These are phyloP conservation scores for Moricandia arvensis DNA, from an alignment of 345 rosid genomes.

Conservation along the genomic window DNA sequence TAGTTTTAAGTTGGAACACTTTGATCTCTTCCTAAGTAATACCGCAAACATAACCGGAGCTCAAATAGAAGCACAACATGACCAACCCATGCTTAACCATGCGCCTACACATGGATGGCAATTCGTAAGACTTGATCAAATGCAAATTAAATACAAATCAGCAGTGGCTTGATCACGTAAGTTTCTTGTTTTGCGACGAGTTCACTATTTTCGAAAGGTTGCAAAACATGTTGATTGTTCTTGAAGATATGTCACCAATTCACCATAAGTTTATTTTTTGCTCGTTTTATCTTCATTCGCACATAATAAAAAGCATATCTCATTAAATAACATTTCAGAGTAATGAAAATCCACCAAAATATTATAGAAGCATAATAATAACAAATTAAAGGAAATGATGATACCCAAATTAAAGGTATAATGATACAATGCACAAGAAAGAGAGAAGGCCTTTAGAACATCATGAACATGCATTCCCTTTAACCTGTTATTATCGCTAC, in stretches of 20 bases:
- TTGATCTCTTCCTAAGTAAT: too few species aligned
- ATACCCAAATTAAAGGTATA: slow-evolving; percentile 9
- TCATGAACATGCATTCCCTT: neutral
- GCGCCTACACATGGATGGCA: neutral
- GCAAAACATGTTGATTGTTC: neutral
- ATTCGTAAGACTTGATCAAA: neutral
- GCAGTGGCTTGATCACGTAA: neutral
- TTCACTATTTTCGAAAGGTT: neutral
- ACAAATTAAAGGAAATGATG: neutral
- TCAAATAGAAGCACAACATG: neutral
- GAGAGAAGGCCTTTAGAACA: slow-evolving; percentile 12
- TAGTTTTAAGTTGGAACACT: too few species aligned
- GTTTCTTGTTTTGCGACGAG: neutral
- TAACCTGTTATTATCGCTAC: neutral
- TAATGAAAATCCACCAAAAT: neutral
- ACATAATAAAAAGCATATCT: neutral
- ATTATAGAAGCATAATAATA: neutral
- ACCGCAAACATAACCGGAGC: neutral
- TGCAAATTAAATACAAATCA: neutral
- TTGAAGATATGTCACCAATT: neutral
- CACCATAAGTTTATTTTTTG: neutral
- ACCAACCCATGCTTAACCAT: neutral
- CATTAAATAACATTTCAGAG: neutral
- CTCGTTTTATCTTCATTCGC: neutral
- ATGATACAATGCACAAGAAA: slow-evolving; percentile 25